These are phyloP conservation scores for Geranomyces variabilis DNA, from an alignment of 192 early-diverging fungal genomes.

Conservation along the genomic window DNA sequence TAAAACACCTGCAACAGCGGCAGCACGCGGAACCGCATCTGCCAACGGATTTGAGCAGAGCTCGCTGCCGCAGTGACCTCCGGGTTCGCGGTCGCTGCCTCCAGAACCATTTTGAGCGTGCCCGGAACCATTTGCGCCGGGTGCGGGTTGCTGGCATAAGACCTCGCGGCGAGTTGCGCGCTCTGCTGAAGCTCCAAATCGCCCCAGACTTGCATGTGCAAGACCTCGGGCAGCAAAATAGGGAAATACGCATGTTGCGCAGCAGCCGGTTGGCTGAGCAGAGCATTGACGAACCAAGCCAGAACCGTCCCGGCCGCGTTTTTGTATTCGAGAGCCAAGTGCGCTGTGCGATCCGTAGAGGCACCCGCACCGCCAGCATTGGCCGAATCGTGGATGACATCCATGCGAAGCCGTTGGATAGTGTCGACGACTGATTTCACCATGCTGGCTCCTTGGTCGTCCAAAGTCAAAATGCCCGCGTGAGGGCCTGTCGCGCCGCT, in stretches of 20 bases:
- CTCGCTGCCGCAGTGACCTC: neutral
- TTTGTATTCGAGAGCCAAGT: neutral
- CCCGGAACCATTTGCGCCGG: conserved; percentile 53
- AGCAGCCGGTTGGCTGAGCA: conserved; percentile 54
- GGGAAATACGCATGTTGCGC: conserved; percentile 62
- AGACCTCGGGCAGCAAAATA: conserved; percentile 57
- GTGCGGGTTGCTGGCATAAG: conserved; percentile 58
- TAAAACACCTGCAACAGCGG: conserved; percentile 86
- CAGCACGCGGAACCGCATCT: conserved; percentile 75
- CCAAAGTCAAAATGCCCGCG: neutral
- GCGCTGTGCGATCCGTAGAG: neutral
- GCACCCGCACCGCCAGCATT: neutral
- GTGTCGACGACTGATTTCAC: neutral
- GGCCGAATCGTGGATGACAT: neutral
- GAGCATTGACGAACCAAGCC: conserved; percentile 64
- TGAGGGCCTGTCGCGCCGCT: neutral
- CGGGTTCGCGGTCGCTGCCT: conserved; percentile 37
- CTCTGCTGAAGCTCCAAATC: conserved; percentile 72
- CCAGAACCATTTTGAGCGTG: conserved; percentile 61
- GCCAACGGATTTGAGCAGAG: conserved; percentile 64
- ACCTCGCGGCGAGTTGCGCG: conserved; percentile 53
- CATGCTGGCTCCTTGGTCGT: neutral
- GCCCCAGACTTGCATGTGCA: conserved; percentile 73
- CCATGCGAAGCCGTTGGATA: neutral
- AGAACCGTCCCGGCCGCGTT: conserved; percentile 51